These are phyloP conservation scores for Suillus paluster DNA, from an alignment of 768 basidiomycete species.

Conservation along the genomic window DNA sequence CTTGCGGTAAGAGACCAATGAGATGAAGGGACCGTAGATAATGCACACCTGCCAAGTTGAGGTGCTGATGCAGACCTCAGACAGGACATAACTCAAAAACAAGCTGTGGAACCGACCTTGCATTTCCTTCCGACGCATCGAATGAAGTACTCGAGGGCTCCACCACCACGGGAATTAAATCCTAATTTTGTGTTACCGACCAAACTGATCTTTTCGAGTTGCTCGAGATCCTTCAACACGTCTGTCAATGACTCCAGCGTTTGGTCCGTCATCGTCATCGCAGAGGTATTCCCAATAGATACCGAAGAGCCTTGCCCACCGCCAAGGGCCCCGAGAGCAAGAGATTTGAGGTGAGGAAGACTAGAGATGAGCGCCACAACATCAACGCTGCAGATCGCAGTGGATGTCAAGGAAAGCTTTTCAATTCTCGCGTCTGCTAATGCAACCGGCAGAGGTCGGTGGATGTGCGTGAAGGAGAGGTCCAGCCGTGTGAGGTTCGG, in stretches of 20 bases:
- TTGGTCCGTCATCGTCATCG: conserved; percentile 61
- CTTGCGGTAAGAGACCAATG: conserved; percentile 45
- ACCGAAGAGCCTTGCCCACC: conserved; percentile 46
- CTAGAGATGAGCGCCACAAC: conserved; percentile 43
- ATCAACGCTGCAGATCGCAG: conserved; percentile 44
- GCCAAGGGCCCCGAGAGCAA: conserved; percentile 65
- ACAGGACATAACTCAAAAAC: neutral
- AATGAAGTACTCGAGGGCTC: conserved; percentile 51
- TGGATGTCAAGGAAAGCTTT: conserved; percentile 70
- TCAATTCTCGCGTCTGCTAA: conserved; percentile 27
- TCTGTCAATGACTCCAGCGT: conserved; percentile 48
- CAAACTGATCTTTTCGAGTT: conserved; percentile 58
- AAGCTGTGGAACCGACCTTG: conserved; percentile 46
- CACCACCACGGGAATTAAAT: conserved; percentile 32
- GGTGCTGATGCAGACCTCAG: conserved; percentile 40
- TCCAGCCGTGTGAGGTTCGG: conserved; percentile 62
- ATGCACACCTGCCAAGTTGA: conserved; percentile 62
- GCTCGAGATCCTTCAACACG: conserved; percentile 36
- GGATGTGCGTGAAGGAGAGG: conserved; percentile 64
- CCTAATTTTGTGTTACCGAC: conserved; percentile 69
- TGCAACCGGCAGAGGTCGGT: conserved; percentile 40
- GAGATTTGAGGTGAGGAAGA: conserved; percentile 47
- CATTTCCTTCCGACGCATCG: conserved; percentile 59
- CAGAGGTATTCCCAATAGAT: conserved; percentile 49
- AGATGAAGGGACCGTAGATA: conserved; percentile 56